Evolutionary conservation across 495 filamentous ascomycete genomes (phyloP).

Genomic region (Thermothielavioides terrestris): DNA sequence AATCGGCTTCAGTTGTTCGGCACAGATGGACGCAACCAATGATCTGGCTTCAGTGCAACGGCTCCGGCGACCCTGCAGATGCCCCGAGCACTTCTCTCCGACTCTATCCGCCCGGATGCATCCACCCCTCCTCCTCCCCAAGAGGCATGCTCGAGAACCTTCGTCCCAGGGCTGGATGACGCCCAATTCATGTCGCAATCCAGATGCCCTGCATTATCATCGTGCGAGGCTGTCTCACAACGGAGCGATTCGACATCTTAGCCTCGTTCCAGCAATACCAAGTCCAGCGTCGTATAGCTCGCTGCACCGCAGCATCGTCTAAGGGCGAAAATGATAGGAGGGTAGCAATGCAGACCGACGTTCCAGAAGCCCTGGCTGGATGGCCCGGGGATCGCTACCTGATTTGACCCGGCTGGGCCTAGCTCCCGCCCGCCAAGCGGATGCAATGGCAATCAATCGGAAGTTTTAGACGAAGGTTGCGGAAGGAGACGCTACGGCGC

Average conservation of each 20-base stretch:
- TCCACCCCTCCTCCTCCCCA: background rate
- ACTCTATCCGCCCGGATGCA: background rate
- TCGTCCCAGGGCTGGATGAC: background rate
- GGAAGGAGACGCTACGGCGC: background rate
- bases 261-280: background rate
- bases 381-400: background rate
- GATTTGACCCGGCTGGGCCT: background rate
- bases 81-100: background rate
- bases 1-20: background rate
- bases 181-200: background rate
- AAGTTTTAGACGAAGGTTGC: constrained; percentile 7
- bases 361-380: background rate
- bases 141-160: background rate
- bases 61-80: background rate
- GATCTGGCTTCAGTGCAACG: background rate
- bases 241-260: background rate
- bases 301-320: background rate
- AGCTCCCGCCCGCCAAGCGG: constrained; percentile 4
- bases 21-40: background rate
- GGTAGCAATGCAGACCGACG: background rate
- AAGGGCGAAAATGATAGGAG: background rate
- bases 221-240: background rate
- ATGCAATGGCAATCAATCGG: constrained; percentile 14
- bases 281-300: too few relatives aligned
- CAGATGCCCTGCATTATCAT: background rate